Base-by-base conservation (phyloP, 2,329 filamentous ascomycete genomes). In the Botrytis fragariae region DNA sequence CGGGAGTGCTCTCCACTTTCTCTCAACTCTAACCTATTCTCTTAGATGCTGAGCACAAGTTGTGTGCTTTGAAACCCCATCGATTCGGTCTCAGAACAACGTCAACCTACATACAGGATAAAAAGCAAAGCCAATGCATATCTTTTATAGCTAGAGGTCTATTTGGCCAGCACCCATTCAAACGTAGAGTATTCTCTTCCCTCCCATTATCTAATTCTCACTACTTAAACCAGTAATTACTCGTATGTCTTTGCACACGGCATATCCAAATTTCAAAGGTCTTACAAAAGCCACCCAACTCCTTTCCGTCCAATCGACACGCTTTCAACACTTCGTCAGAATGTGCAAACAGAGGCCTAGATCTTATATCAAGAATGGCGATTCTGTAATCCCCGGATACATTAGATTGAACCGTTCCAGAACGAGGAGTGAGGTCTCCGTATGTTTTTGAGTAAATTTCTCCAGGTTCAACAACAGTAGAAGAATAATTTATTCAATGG, bases 41-140 rank as follows among this genome's bases (percentile, higher is more conserved):
- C 20, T 22, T 20, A 35, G 29, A 35, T 29, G 29, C 18, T 5
- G 10, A 35, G 18, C 18, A 48, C 45, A 48, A 48, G 22, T 22
- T 35, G 20, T 14, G 32, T 35, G 18, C 20, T 5, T 35, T 35
- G 57, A 8, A 25, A 60, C 12, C 20, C 29, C 18, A 60, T 22
- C 16, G 8, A 10, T 2, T 32, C 2, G 16, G 18, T 35, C 7
- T 22, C 0, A 4, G 0, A 1, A 60, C 20, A 10, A 4, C 9
- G 29, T 12, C 32, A 60, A 6, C 20, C 9, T 60, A 35, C 9
- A 35, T 25, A 22, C 12, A 39, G 59, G 20, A 32, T 16, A 61
- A 9, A 6, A 39, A 37, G 45, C 8, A 48, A 61, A 37, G 20
- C 20, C 57, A 60, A 39, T 25, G 3, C 12, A 35, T 6, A 16